Percentiles rank a stretch among this genome's conserved stretches.
Evolutionary conservation across 2,329 filamentous ascomycete genomes (phyloP).

Genomic region (Aureobasidium sp.): DNA sequence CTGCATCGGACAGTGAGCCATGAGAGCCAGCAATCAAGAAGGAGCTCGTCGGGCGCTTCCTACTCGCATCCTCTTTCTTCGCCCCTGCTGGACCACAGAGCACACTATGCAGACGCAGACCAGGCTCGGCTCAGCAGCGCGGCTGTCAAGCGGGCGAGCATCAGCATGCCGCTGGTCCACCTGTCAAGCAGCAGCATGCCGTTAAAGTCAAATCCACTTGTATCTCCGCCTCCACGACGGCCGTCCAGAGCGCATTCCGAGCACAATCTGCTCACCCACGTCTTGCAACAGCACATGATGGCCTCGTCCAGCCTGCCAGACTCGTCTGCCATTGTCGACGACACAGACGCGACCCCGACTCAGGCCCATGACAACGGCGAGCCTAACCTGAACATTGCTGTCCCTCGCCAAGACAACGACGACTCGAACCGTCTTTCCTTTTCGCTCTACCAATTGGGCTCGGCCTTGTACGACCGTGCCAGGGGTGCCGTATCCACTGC

Average conservation of each 20-base stretch:
- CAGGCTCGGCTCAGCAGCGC: slow-evolving; percentile 41
- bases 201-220: slow-evolving; percentile 20
- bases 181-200: neutral
- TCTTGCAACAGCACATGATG: slow-evolving; percentile 31
- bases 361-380: slow-evolving; percentile 46
- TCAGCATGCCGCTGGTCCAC: slow-evolving; percentile 52
- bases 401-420: slow-evolving; percentile 24
- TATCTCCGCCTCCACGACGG: slow-evolving; percentile 17
- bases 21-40: slow-evolving; percentile 33
- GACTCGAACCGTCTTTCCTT: slow-evolving; percentile 63
- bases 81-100: slow-evolving; percentile 42
- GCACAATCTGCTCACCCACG: slow-evolving; percentile 21
- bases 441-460: slow-evolving; percentile 63
- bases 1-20: slow-evolving; percentile 19
- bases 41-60: slow-evolving; percentile 35
- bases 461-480: slow-evolving; percentile 48
- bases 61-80: slow-evolving; percentile 31
- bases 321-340: slow-evolving; percentile 41
- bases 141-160: slow-evolving; percentile 53
- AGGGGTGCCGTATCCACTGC: slow-evolving; percentile 41
- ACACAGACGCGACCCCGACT: slow-evolving; percentile 31
- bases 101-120: slow-evolving; percentile 53
- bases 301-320: slow-evolving; percentile 19
- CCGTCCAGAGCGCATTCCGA: neutral
- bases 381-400: slow-evolving; percentile 5